These are phyloP conservation scores for Vaccinium myrtillus DNA, from an alignment of 148 eudicot species.

Conservation along the genomic window DNA sequence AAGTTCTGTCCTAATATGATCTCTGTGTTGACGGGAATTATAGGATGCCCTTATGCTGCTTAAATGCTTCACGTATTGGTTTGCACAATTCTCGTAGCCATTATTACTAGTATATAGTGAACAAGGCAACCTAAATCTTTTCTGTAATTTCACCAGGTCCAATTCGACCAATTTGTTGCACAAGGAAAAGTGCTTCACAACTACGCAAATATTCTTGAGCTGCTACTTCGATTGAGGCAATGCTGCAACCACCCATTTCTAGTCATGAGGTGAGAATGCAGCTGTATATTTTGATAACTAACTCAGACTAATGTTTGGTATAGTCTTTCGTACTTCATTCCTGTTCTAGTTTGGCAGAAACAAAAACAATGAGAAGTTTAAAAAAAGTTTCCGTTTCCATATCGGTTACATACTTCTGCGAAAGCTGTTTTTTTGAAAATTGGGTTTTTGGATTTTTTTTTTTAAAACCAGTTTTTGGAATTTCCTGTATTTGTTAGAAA, in stretches of 20 bases:
- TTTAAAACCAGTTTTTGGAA: neutral
- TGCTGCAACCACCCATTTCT: slow-evolving; percentile 82
- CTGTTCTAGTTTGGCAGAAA: neutral
- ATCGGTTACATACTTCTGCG: neutral
- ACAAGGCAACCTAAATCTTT: neutral
- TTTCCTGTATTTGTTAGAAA: neutral
- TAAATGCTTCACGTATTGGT: neutral
- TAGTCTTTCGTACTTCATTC: neutral
- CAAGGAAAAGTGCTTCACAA: slow-evolving; percentile 75
- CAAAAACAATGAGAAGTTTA: neutral
- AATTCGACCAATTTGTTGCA: slow-evolving; percentile 68
- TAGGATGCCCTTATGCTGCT: neutral
- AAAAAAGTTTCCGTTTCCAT: neutral
- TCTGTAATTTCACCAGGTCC: slow-evolving; percentile 38
- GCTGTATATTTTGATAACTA: neutral
- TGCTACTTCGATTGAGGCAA: slow-evolving; percentile 63
- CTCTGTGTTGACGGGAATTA: neutral
- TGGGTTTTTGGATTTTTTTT: neutral
- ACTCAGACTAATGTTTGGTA: neutral
- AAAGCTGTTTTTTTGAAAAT: neutral
- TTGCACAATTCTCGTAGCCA: neutral
- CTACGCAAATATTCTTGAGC: slow-evolving; percentile 68
- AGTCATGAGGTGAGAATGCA: slow-evolving; percentile 52
- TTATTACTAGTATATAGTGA: neutral
- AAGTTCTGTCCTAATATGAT: slow-evolving; percentile 16